Evolutionary conservation across 257 asterid genomes (phyloP).

Genomic region (Asclepias syriaca): DNA sequence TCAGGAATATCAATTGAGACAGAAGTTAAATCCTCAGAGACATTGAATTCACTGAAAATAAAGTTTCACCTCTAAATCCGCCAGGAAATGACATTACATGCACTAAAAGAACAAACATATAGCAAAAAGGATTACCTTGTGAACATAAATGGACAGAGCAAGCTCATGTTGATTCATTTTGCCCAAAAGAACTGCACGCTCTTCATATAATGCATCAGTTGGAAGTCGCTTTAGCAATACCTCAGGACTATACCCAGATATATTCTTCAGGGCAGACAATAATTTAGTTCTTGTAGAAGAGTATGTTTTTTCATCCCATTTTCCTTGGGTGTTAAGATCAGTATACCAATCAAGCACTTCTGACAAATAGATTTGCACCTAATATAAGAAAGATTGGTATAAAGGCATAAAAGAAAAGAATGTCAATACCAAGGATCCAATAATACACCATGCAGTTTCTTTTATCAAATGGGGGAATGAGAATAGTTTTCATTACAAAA

Average conservation of each 20-base stretch:
- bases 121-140: slow-evolving; percentile 54
- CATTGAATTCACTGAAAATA: neutral
- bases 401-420: neutral
- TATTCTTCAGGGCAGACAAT: slow-evolving; percentile 77
- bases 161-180: slow-evolving; percentile 96
- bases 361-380: slow-evolving; percentile 95
- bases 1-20: neutral
- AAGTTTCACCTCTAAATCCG: neutral
- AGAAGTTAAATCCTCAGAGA: neutral
- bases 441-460: neutral
- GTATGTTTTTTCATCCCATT: slow-evolving; percentile 86
- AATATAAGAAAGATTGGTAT: slow-evolving; percentile 15
- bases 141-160: slow-evolving; percentile 84
- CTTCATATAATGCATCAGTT: slow-evolving; percentile 80
- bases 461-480: neutral
- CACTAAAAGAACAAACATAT: neutral
- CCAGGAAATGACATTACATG: neutral
- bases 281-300: slow-evolving; percentile 86
- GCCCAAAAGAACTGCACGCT: slow-evolving; percentile 86
- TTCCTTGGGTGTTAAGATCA: slow-evolving; percentile 65
- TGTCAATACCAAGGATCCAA: neutral
- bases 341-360: slow-evolving; percentile 88
- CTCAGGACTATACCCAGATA: slow-evolving; percentile 84
- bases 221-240: slow-evolving; percentile 82
- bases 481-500: neutral